Conservation (phyloP, 75 land plant species). For the Picea glauca region DNA sequence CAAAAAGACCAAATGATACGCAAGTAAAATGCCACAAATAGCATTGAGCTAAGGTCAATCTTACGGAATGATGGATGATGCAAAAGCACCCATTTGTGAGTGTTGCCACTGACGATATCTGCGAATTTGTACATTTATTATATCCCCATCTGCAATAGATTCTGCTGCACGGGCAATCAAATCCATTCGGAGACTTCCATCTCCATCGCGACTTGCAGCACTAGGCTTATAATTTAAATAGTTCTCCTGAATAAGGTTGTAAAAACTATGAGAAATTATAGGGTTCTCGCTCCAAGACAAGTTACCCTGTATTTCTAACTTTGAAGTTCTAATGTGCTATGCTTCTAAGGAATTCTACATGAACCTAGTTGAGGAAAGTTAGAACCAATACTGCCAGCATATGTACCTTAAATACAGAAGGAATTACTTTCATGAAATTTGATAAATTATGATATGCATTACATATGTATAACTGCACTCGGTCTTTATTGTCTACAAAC, state of each 20-base stretch:
- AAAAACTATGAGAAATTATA: neutral
- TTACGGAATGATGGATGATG: slow-evolving; percentile 94
- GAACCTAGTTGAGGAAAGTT: neutral
- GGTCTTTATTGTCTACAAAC: neutral
- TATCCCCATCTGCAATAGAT: slow-evolving; percentile 93
- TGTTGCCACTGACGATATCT: slow-evolving; percentile 95
- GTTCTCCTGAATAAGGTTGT: slow-evolving; percentile 64
- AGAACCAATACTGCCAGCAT: neutral
- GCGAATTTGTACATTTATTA: slow-evolving; percentile 92
- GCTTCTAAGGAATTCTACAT: neutral
- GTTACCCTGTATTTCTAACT: neutral
- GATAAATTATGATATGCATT: neutral
- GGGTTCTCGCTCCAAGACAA: neutral
- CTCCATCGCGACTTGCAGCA: slow-evolving; percentile 61
- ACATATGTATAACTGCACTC: neutral
- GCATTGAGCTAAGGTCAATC: slow-evolving; percentile 16
- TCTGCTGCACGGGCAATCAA: slow-evolving; percentile 87
- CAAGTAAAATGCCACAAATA: neutral
- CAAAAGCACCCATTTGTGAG: slow-evolving; percentile 65
- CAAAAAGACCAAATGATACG: neutral
- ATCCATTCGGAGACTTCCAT: slow-evolving; percentile 79
- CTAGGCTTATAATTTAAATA: slow-evolving; percentile 88
- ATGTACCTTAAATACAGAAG: neutral
- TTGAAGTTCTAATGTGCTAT: neutral
- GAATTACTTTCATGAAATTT: neutral